Percentiles rank a stretch among this genome's conserved stretches.
These are phyloP conservation scores for Phylloporus scabripes DNA, from an alignment of 768 basidiomycete genomes.

Conservation along the genomic window DNA sequence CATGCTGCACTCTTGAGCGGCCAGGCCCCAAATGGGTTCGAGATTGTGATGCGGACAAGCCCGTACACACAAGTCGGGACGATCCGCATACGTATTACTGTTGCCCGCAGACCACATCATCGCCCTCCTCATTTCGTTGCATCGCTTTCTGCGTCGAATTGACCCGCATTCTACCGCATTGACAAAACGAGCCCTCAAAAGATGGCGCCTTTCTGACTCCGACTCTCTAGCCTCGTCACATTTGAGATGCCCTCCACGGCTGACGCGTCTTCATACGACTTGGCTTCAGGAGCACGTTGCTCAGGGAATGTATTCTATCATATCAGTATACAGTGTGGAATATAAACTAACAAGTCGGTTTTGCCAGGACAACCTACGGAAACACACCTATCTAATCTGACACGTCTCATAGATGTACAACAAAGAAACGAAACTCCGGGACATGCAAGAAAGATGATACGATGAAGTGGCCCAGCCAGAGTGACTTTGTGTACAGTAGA, in stretches of 20 bases:
- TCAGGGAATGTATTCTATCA: not conserved
- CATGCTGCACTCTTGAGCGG: constrained; percentile 2
- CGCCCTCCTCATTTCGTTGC: not conserved
- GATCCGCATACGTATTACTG: too few species aligned
- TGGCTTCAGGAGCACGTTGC: not conserved
- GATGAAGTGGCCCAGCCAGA: not conserved
- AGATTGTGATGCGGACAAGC: too few species aligned
- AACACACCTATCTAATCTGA: not conserved
- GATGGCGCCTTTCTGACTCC: not conserved
- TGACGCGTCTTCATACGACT: not conserved
- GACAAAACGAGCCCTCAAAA: not conserved
- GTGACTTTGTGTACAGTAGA: not conserved
- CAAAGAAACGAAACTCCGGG: not conserved
- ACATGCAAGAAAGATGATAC: not conserved
- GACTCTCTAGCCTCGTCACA: not conserved
- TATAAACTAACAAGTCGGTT: not conserved
- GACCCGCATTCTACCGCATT: not conserved
- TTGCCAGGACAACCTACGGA: not conserved
- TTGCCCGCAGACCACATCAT: too few species aligned
- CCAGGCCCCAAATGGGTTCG: too few species aligned
- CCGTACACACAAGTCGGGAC: too few species aligned
- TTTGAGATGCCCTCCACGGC: not conserved
- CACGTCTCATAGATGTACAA: not conserved
- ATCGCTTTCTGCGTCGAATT: not conserved
- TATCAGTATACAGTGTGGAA: not conserved